Conservation (phyloP, 139 green algal species). For the Closterium sp. region DNA sequence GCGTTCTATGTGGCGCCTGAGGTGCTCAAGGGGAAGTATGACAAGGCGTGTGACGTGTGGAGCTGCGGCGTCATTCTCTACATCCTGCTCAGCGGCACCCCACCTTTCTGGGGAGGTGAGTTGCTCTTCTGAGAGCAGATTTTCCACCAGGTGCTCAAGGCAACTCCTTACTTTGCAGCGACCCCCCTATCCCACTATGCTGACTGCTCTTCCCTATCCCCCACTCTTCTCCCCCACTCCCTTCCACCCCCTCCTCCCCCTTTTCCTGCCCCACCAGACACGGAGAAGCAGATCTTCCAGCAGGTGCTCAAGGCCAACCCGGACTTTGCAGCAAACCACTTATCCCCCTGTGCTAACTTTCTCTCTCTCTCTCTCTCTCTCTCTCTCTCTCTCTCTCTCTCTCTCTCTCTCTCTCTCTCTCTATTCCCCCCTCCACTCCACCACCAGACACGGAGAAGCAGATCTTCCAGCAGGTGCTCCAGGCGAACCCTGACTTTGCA, state of each 20-base stretch:
- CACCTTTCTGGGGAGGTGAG: background rate
- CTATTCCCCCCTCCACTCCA: no score
- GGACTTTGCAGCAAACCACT: background rate
- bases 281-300: background rate
- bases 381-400: background rate
- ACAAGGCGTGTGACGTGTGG: conserved; percentile 89
- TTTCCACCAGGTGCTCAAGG: no score
- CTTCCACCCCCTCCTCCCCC: no score
- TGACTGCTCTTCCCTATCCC: no score
- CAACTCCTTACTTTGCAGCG: no score
- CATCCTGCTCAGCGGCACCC: conserved; percentile 55
- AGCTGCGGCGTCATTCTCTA: conserved; percentile 93
- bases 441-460: no score
- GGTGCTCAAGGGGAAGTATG: conserved; percentile 66
- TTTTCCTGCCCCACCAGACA: background rate
- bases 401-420: no score
- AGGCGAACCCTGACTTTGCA: conserved; percentile 62
- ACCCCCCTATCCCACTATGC: background rate
- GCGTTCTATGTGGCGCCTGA: conserved; percentile 5
- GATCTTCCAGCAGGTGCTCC: no score
- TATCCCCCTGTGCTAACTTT: no score
- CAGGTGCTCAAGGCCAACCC: background rate
- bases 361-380: background rate
- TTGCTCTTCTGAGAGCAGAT: no score
- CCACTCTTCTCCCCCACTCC: background rate